Evolutionary conservation across 1,284 basidiomycete species (phyloP).

Genomic region (Papiliotrema nemorosa): DNA sequence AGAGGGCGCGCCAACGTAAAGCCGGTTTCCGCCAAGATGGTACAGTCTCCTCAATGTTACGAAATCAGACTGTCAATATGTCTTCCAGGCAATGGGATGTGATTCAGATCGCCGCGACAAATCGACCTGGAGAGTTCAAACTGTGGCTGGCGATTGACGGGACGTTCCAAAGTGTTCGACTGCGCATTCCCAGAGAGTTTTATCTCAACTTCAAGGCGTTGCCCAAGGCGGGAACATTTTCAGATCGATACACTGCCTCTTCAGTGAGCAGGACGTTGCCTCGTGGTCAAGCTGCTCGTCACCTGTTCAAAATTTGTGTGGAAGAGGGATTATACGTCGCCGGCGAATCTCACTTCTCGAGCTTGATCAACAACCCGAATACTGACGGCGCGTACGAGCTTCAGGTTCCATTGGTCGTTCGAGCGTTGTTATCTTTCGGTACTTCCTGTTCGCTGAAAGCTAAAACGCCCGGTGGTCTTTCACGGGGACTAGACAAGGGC

Average conservation of each 20-base stretch:
- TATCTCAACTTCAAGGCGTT: constrained; percentile 81
- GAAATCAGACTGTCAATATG: constrained; percentile 61
- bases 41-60: constrained; percentile 72
- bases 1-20: constrained; percentile 45
- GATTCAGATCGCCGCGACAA: constrained; percentile 78
- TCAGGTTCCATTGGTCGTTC: constrained; percentile 81
- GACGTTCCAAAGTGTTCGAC: constrained; percentile 70
- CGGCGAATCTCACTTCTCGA: constrained; percentile 85
- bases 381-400: constrained; percentile 94
- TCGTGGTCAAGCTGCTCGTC: constrained; percentile 67
- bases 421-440: constrained; percentile 80
- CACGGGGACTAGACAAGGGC: constrained; percentile 75
- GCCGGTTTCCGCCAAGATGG: constrained; percentile 52
- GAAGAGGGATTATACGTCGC: constrained; percentile 79
- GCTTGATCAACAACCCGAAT: constrained; percentile 88
- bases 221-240: constrained; percentile 64
- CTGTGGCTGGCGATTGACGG: constrained; percentile 86
- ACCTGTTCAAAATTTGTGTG: constrained; percentile 81
- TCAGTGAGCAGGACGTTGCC: constrained; percentile 77
- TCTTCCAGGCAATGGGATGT: constrained; percentile 83
- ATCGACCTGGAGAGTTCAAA: constrained; percentile 75
- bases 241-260: constrained; percentile 65
- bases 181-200: constrained; percentile 86
- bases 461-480: constrained; percentile 65
- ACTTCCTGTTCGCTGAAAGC: constrained; percentile 73